Evolutionary conservation across 768 basidiomycete species (phyloP).

Genomic region (Pleurotus giganteus): DNA sequence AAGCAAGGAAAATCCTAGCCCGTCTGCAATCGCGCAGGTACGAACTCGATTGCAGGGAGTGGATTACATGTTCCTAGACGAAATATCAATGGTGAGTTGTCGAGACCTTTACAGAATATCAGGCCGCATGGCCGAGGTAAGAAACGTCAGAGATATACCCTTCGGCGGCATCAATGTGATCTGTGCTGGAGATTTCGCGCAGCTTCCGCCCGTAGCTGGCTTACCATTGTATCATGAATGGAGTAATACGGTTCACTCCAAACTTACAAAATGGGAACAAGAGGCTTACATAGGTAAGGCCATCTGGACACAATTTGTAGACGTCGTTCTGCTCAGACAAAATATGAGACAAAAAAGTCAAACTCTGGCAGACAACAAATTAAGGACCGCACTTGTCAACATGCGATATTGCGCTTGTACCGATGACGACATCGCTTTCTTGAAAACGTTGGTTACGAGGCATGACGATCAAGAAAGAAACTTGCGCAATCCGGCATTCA

Average conservation of each 20-base stretch:
- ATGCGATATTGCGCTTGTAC: constrained; percentile 35
- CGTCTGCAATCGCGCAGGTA: not conserved
- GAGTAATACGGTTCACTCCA: constrained; percentile 8
- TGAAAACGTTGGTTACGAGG: constrained; percentile 21
- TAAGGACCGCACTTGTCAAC: constrained; percentile 27
- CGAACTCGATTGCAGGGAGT: not conserved
- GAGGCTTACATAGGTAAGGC: constrained; percentile 20
- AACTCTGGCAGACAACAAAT: constrained; percentile 20
- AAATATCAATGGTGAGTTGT: not conserved
- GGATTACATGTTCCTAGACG: not conserved
- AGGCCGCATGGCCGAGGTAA: not conserved
- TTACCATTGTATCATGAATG: constrained; percentile 14
- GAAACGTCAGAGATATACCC: not conserved
- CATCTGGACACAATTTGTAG: constrained; percentile 33
- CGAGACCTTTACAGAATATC: not conserved
- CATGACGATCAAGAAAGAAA: constrained; percentile 7
- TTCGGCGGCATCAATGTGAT: constrained; percentile 31
- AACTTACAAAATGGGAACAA: constrained; percentile 16
- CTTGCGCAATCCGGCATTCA: constrained; percentile 16
- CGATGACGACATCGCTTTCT: constrained; percentile 31
- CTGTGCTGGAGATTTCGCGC: constrained; percentile 32
- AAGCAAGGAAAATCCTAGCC: not conserved
- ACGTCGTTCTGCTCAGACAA: constrained; percentile 30
- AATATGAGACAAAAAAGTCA: constrained; percentile 31
- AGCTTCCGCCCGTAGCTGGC: constrained; percentile 20